Evolutionary conservation across 371 early-diverging fungal species (phyloP), one percentile per base, ranked within the genome.

Genomic region (Syncephalastrum racemosum): DNA sequence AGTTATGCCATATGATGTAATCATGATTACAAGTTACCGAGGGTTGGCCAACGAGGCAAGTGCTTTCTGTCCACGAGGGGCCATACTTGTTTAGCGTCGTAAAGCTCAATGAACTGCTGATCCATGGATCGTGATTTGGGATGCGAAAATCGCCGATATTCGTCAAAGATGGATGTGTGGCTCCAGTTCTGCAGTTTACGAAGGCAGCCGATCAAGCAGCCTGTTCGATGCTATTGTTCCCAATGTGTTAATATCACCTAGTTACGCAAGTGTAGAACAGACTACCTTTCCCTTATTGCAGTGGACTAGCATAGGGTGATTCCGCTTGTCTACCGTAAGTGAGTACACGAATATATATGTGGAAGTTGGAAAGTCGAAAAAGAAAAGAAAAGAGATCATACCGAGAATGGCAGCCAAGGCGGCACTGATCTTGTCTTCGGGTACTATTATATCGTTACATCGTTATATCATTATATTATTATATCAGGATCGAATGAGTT

Each of bases 201-300:
- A 51, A 96, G 74, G 60, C 97, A 97, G 15, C 97, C 98, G 20
- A 97, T 89, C 19, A 97, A 73, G 63, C 98, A 97, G 2, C 98
- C 98, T 4, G 97, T 97, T 7, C 98, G 89, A 67, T 97, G 97
- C 83, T 88, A 68, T 24, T 43, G 15, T 50, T n/a, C n/a, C 51
- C 4, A 50, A 4, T 8, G 15, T 15, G 12, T 14, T 23, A 31
- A 13, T n/a, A 50, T 2, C 23, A 7, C 27, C 36, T 19, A 45
- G 46, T 15, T 8, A 45, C 12, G 19, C 46, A 45, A 45, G 2
- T 15, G 3, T 1, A 5, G 2, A 10, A 31, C 12, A 31, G 5
- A n/a, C 52, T 77, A 89, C 90, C 77, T 96, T 96, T 57, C 98
- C 98, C 75, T 96, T 96, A 71, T 97, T 97, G 70, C 98, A 97